Evolutionary conservation across 2,329 filamentous ascomycete species (phyloP), one percentile per base, ranked within the genome.

Genomic region (Parascedosporium putredinis): DNA sequence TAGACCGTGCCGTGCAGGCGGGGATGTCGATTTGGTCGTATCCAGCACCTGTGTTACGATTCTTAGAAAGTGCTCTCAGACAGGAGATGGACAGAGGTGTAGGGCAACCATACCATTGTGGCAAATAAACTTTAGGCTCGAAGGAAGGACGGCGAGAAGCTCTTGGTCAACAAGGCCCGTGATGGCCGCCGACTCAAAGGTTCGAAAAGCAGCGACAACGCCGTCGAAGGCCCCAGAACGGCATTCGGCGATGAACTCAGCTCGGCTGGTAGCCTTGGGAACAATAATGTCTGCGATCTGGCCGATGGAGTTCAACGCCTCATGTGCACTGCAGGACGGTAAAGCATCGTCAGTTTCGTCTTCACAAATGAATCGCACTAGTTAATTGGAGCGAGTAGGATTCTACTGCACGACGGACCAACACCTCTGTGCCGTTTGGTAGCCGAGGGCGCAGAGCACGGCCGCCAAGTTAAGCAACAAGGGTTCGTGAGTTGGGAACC

Each of bases 1-100:
- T 75, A 22, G 71, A 70, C 49, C 79, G 79, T 1, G 71, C 70
- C 8, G 80, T 84, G 70, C 86, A 91, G 34, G 84, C 83, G 44
- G 76, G 63, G 7, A 90, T 72, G 63, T 90, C 83, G 54, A 94
- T 73, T 63, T 89, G 84, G 64, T 95, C 88, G 66, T 95, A 95
- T 33, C 89, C 89, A 50, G 88, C 86, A 53, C 86, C 83, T 85
- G 53, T 22, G 14, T 12, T 16, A 16, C 18, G 18, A 34, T 40
- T 6, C 10, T 29, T 16, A 47, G 16, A 20, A 24, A 12, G 44
- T 46, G n/a, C 14, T 46, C 29, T 24, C 4, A 29, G 20, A 23
- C 16, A 27, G 23, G 16, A 31, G 43, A 24, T 38, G 16, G 29
- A 34, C 9, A 7, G 42, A n/a, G 42, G 42, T 20, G 2, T 10